Evolutionary conservation across 2,329 filamentous ascomycete species (phyloP).

Genomic region (Chrysoporthe deuterocubensis): DNA sequence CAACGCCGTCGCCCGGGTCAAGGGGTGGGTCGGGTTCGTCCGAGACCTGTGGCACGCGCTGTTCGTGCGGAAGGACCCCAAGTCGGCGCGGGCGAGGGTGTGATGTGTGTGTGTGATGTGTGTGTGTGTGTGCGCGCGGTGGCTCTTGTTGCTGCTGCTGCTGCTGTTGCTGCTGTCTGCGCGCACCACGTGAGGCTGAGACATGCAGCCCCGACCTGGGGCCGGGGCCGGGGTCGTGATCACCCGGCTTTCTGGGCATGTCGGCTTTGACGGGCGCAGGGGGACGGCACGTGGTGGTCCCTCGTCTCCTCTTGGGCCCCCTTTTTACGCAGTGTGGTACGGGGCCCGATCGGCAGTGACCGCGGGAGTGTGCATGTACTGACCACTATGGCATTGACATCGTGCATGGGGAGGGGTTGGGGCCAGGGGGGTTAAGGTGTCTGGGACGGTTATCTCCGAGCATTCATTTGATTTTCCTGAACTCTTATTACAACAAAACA

Average conservation of each 20-base stretch:
- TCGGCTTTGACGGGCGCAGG: too few relatives aligned
- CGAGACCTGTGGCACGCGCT: slow-evolving; percentile 38
- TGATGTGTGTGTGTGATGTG: neutral
- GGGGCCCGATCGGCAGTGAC: neutral
- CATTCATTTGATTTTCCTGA: neutral
- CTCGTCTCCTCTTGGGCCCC: too few relatives aligned
- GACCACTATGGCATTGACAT: neutral
- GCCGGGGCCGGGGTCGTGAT: neutral
- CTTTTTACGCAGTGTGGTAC: too few relatives aligned
- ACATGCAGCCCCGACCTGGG: neutral
- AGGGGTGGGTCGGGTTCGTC: slow-evolving; percentile 59
- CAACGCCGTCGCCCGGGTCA: slow-evolving; percentile 52
- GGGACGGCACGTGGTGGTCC: too few relatives aligned
- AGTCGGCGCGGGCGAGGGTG: neutral
- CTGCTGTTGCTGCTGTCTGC: neutral
- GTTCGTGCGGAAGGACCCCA: slow-evolving; percentile 9
- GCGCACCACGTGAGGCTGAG: neutral
- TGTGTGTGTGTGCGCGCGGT: too few relatives aligned
- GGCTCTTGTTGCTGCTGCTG: neutral
- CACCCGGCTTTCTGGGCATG: too few relatives aligned
- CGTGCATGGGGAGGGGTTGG: neutral
- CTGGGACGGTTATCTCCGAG: neutral
- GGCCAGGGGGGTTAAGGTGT: neutral
- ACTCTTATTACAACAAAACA: neutral
- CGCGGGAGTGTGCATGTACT: neutral